phyloP scores from a whole-genome alignment of 176 grass and related monocot genomes.

The Rhipidocladum racemiflorum region DNA sequence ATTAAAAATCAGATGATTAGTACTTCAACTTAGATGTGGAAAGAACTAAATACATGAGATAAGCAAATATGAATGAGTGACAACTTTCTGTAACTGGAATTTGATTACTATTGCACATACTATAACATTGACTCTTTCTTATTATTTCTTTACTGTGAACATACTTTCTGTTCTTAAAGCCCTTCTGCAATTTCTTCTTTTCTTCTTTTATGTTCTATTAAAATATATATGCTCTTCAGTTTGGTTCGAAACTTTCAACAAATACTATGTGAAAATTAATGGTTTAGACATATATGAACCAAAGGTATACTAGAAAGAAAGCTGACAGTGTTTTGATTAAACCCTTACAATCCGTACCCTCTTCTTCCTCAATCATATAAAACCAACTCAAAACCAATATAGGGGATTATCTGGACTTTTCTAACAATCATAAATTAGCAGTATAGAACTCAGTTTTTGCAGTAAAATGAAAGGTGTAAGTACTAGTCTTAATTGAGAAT shows the following conservation, averaged over 20 bases:
- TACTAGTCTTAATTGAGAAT: conserved; percentile 29
- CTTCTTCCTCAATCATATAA: neutral
- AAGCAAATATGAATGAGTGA: neutral
- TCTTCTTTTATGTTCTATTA: neutral
- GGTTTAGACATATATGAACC: neutral
- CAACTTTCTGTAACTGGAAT: conserved; percentile 27
- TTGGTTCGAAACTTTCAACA: neutral
- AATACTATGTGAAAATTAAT: conserved; percentile 3
- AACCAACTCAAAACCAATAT: neutral
- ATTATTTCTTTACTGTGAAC: neutral
- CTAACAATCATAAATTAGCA: neutral
- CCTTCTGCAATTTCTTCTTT: neutral
- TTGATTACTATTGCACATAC: conserved; percentile 13
- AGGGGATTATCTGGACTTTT: neutral
- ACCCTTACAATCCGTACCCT: neutral
- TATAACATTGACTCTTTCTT: neutral
- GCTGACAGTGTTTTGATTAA: neutral
- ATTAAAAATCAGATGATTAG: conserved; percentile 14
- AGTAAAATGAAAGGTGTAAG: neutral
- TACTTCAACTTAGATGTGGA: neutral
- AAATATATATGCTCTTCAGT: neutral
- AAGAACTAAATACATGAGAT: conserved; percentile 13
- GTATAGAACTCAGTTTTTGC: neutral
- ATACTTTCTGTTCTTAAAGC: conserved; percentile 15
- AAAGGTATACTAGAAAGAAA: neutral